Base-by-base conservation (phyloP, 1,284 basidiomycete species). In the Meripilus lineatus region DNA sequence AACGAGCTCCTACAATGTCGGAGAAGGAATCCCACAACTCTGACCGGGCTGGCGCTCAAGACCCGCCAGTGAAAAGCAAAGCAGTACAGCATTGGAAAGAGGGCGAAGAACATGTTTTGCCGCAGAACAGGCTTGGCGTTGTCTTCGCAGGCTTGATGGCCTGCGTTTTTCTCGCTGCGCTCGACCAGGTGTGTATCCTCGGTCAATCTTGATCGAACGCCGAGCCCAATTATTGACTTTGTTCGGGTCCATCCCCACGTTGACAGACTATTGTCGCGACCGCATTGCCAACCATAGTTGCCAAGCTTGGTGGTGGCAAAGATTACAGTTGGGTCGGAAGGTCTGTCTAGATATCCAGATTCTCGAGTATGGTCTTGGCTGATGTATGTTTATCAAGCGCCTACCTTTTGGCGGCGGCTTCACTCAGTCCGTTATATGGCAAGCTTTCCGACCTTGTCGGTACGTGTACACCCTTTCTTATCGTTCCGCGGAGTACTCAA, bases 221-320 rank as follows among this genome's bases (percentile, higher is more conserved):
- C n/a, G n/a, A n/a, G 8, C 28, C 8, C 28, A 10, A 8, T 30
- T 30, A 30, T 30, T 30, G 10, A 30, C 10, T 30, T 30, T 30
- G 8, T 30, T 10, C 8, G 8, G 28, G 28, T 2, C 17, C 15
- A 3, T 37, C n/a, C n/a, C n/a, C n/a, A n/a, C n/a, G n/a, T n/a
- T n/a, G n/a, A n/a, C n/a, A 87, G 83, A 85, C 83, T 2, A 87
- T 88, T 48, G 80, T 88, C 11, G 80, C 84, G 1, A 90, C 86
- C 11, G 87, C 87, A n/a, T 64, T 90, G 32, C 87, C 87, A 1
- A 89, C 84, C 2, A 89, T 90, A 39, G 84, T 88, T 6, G 65
- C 58, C 11, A 64, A 84, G 26, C 71, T 90, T 1, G 83, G 84
- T 32, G 82, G 81, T 23, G 85, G 84, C 5, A 73, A 65, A 14